phyloP scores from a whole-genome alignment of 257 asterid species.

The Scutellaria galericulata region DNA sequence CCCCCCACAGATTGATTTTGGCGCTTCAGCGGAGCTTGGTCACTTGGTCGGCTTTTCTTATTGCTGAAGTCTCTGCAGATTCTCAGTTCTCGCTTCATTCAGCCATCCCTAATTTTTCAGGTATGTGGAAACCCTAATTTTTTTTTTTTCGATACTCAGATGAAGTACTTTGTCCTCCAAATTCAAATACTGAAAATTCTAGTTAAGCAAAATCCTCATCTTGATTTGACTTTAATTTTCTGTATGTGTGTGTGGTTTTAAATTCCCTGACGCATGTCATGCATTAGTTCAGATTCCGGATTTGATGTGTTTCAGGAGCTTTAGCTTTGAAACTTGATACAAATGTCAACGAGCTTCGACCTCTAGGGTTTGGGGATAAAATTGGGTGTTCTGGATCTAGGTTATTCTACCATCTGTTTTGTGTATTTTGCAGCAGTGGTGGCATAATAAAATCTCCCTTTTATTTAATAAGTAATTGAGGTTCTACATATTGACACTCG shows the following conservation, averaged over 20 bases:
- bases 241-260: background rate
- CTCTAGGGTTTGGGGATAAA: conserved; percentile 24
- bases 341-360: conserved; percentile 2
- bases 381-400: conserved; percentile 22
- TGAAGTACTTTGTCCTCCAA: background rate
- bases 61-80: conserved; percentile 27
- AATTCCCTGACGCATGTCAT: background rate
- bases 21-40: conserved; percentile 27
- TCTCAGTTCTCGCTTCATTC: conserved; percentile 30
- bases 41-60: conserved; percentile 22
- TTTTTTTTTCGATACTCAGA: conserved; percentile 11
- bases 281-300: conserved; percentile 8
- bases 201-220: conserved; percentile 5
- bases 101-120: conserved; percentile 24
- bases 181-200: background rate
- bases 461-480: background rate
- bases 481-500: conserved; percentile 19
- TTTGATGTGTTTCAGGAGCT: conserved; percentile 19
- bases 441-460: background rate
- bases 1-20: conserved; percentile 29
- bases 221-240: conserved; percentile 1
- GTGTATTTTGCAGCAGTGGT: conserved; percentile 3
- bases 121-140: conserved; percentile 44
- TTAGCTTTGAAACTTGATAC: conserved; percentile 22
- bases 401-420: conserved; percentile 1